Percentiles rank a stretch among this genome's conserved stretches.
phyloP scores from a whole-genome alignment of 495 filamentous ascomycete species.

The Hypoxylon rickii region DNA sequence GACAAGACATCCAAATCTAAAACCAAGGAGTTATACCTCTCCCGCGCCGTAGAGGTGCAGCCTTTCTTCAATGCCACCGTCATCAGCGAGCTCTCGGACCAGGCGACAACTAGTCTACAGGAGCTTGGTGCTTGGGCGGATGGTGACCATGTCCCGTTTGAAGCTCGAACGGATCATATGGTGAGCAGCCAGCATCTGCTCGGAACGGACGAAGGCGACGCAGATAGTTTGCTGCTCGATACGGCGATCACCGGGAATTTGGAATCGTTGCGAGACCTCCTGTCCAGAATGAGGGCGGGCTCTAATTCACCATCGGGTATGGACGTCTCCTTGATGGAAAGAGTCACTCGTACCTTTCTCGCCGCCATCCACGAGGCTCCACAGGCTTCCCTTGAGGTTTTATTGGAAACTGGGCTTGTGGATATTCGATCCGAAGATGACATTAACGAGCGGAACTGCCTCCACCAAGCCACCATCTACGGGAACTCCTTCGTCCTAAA shows the following conservation, averaged over 20 bases:
- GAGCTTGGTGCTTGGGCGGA: constrained; percentile 97
- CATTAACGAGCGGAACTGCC: constrained; percentile 94
- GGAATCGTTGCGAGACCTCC: constrained; percentile 54
- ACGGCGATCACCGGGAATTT: constrained; percentile 79
- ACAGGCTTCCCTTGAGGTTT: constrained; percentile 70
- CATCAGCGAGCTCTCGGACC: constrained; percentile 93
- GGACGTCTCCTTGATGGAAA: constrained; percentile 60
- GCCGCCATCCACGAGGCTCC: constrained; percentile 85
- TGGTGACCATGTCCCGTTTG: constrained; percentile 85
- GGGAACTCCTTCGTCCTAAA: constrained; percentile 76
- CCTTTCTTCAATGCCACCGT: constrained; percentile 97
- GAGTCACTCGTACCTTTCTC: constrained; percentile 86
- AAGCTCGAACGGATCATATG: constrained; percentile 66
- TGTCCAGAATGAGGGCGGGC: constrained; percentile 53
- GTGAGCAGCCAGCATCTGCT: constrained; percentile 64
- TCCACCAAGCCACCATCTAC: constrained; percentile 93
- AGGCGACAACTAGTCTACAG: constrained; percentile 88
- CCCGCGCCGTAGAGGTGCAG: constrained; percentile 94
- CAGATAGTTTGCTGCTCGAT: constrained; percentile 86
- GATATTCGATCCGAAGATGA: constrained; percentile 90
- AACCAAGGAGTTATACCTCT: constrained; percentile 95
- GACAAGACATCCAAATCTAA: constrained; percentile 99
- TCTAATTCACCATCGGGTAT: constrained; percentile 44
- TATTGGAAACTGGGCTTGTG: constrained; percentile 80
- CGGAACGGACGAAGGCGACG: constrained; percentile 79